phyloP scores from a whole-genome alignment of 2,329 filamentous ascomycete species.

The Phyllosticta paracitricarpa region DNA sequence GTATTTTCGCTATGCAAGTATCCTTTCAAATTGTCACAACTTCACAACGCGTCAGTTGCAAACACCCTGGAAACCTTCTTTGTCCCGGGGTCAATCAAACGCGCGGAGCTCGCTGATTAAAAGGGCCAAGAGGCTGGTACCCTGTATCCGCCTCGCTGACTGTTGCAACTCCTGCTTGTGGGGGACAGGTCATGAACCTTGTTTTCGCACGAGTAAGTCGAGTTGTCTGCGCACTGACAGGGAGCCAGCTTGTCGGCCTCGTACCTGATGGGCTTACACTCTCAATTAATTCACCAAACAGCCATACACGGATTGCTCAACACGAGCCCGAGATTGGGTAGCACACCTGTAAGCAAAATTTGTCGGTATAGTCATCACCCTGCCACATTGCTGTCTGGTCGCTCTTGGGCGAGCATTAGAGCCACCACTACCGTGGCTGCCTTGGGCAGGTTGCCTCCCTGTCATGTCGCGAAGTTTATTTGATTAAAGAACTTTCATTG shows the following conservation, averaged over 20 bases:
- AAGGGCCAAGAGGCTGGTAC: not conserved
- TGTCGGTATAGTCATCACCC: not conserved
- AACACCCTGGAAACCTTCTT: not conserved
- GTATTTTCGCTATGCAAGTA: not conserved
- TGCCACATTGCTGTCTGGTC: not conserved
- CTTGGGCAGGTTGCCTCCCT: not conserved
- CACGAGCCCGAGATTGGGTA: not conserved
- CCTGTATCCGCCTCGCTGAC: not conserved
- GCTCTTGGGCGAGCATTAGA: not conserved
- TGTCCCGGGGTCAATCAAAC: not conserved
- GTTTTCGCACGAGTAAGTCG: not conserved
- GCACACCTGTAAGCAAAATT: not conserved
- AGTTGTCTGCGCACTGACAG: not conserved
- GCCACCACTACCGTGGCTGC: not conserved
- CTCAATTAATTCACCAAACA: not conserved
- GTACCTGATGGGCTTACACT: not conserved
- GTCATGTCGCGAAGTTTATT: not conserved
- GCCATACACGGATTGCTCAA: not conserved
- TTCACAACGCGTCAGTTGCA: not conserved
- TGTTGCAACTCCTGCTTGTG: not conserved
- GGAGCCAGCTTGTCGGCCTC: not conserved
- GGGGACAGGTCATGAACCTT: not conserved
- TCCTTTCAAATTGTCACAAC: not conserved
- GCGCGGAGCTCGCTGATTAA: not conserved
- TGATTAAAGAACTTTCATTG: not conserved